Evolutionary conservation across 441 rosid species (phyloP).

Genomic region (Euphorbia corollata): DNA sequence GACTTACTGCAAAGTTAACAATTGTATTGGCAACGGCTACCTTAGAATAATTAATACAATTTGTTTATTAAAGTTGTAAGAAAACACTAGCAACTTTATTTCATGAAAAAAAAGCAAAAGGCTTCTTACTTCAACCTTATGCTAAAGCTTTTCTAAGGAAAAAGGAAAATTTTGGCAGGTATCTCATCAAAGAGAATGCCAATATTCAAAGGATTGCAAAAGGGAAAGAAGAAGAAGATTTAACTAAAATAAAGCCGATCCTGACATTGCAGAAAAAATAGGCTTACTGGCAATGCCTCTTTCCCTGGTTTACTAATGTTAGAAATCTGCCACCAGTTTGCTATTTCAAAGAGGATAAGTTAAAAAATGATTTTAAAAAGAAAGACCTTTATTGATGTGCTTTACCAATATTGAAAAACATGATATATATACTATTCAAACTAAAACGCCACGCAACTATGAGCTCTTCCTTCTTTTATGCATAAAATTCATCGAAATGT

Average conservation of each 20-base stretch:
- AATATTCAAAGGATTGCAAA: not conserved
- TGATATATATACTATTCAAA: too few relatives aligned
- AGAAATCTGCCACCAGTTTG: not conserved
- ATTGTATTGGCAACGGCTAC: too few relatives aligned
- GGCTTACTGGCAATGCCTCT: not conserved
- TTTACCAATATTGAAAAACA: not conserved
- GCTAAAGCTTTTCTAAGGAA: not conserved
- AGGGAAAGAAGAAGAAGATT: not conserved
- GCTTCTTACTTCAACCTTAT: not conserved
- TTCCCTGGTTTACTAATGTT: not conserved
- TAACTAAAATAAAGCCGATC: not conserved
- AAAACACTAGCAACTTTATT: not conserved
- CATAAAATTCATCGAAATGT: not conserved
- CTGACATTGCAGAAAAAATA: not conserved
- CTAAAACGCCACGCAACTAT: not conserved
- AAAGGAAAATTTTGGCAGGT: not conserved
- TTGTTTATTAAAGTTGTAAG: not conserved
- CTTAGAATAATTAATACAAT: too few relatives aligned
- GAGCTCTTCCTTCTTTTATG: not conserved
- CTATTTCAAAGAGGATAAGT: not conserved
- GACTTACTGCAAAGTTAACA: too few relatives aligned
- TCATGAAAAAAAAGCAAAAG: not conserved
- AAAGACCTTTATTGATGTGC: not conserved
- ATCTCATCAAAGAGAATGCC: not conserved
- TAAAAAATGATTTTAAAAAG: not conserved